Evolutionary conservation across 495 filamentous ascomycete genomes (phyloP).

Genomic region (Neurospora tetrasperma): DNA sequence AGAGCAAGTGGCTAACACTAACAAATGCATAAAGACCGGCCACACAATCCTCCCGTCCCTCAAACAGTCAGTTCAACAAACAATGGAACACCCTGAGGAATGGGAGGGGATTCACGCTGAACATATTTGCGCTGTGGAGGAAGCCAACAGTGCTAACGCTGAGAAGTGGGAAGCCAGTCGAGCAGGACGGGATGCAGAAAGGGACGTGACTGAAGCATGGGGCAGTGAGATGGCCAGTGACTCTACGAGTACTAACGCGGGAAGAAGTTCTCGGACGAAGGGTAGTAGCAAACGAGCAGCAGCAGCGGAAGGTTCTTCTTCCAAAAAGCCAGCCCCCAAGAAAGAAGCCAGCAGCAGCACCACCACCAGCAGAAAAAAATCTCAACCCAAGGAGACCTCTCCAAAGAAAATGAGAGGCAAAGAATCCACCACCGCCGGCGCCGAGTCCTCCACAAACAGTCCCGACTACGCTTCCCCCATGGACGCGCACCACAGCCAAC

Average conservation of each 20-base stretch:
- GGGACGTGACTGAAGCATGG: neutral
- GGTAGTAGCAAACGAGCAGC: too few species aligned
- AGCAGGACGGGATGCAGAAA: neutral
- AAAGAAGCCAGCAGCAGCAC: too few species aligned
- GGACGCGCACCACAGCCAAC: neutral
- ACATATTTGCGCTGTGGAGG: neutral
- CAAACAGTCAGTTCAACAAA: neutral
- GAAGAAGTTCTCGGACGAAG: neutral
- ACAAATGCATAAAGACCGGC: neutral
- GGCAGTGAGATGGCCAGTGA: neutral
- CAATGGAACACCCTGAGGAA: neutral
- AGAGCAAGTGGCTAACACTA: neutral
- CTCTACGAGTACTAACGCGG: neutral
- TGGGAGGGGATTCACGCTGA: neutral
- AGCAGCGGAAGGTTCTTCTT: too few species aligned
- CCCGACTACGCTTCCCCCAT: neutral
- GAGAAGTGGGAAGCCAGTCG: neutral
- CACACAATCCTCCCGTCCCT: neutral
- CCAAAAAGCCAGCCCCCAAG: neutral
- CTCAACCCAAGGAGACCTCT: too few species aligned
- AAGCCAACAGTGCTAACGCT: neutral
- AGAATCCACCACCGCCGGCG: neutral
- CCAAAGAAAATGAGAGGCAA: fast-evolving
- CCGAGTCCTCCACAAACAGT: neutral
- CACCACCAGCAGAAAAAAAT: too few species aligned